These are phyloP conservation scores for Prunus yedoensis DNA, from an alignment of 331 rosid species.

Conservation along the genomic window DNA sequence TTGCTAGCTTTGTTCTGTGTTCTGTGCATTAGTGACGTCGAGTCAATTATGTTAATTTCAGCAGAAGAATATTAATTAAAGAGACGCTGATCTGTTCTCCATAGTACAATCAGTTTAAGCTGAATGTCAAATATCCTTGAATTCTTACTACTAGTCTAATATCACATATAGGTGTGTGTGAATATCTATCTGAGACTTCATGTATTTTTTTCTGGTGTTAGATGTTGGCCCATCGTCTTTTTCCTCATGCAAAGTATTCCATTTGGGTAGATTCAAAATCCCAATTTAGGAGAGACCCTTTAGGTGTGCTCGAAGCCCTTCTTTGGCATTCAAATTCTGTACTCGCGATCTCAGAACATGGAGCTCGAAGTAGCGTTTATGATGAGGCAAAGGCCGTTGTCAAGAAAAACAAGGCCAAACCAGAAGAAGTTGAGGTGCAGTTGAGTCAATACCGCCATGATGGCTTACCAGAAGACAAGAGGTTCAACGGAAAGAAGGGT, in stretches of 20 bases:
- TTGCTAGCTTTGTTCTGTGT: background rate
- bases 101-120: background rate
- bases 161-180: constrained; percentile 5
- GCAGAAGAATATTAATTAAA: background rate
- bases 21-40: background rate
- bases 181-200: constrained; percentile 14
- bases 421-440: constrained; percentile 92
- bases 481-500: constrained; percentile 95
- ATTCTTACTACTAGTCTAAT: background rate
- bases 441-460: constrained; percentile 69
- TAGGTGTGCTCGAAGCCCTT: constrained; percentile 89
- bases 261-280: constrained; percentile 98
- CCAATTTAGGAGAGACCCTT: constrained; percentile 94
- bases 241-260: constrained; percentile 87
- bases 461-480: constrained; percentile 80
- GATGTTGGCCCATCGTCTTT: constrained; percentile 95
- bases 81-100: background rate
- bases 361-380: constrained; percentile 94
- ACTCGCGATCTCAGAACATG: constrained; percentile 93
- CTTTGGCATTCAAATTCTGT: constrained; percentile 82
- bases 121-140: background rate
- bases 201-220: constrained; percentile 30
- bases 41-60: background rate
- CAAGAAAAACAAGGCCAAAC: constrained; percentile 93
- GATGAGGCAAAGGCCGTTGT: constrained; percentile 97